Conservation (phyloP, 2,329 filamentous ascomycete species). For the Tetracladium maxilliforme region DNA sequence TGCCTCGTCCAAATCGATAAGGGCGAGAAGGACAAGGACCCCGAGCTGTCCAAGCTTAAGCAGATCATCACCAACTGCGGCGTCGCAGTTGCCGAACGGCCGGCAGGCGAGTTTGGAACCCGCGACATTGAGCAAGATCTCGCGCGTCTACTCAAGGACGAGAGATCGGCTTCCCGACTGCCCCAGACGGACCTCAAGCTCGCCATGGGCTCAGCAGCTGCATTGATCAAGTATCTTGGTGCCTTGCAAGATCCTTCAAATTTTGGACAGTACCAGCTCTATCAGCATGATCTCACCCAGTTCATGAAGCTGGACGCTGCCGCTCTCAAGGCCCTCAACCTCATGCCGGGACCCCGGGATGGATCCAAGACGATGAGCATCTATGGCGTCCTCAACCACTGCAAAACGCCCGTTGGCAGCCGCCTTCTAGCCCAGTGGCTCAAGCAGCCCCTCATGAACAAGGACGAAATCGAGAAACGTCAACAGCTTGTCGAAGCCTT, state of each 20-base stretch:
- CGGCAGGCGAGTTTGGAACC: conserved; percentile 62
- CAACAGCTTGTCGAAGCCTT: conserved; percentile 95
- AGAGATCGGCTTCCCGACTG: conserved; percentile 59
- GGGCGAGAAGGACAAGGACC: conserved; percentile 71
- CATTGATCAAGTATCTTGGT: conserved; percentile 86
- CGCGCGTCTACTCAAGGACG: conserved; percentile 73
- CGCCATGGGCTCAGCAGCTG: conserved; percentile 88
- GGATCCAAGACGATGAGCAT: conserved; percentile 97
- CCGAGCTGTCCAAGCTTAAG: conserved; percentile 73
- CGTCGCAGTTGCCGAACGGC: conserved; percentile 73
- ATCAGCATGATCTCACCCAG: conserved; percentile 91
- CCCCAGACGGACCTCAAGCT: conserved; percentile 88
- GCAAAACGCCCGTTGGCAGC: conserved; percentile 90
- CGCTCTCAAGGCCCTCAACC: conserved; percentile 81
- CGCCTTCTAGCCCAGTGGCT: conserved; percentile 88
- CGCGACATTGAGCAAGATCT: conserved; percentile 95
- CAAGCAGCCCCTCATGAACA: conserved; percentile 92
- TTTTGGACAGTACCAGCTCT: conserved; percentile 93
- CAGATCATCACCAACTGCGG: conserved; percentile 88
- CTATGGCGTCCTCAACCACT: conserved; percentile 88
- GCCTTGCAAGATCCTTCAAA: conserved; percentile 85
- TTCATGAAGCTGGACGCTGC: conserved; percentile 98
- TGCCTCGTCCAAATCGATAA: conserved; percentile 74
- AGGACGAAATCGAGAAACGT: conserved; percentile 74
- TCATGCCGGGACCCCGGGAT: conserved; percentile 92